A percentile compares a stretch with the other conserved stretches of the same genome.
These are phyloP conservation scores for Lathyrus aphaca DNA, from an alignment of 306 rosid genomes.

Conservation along the genomic window DNA sequence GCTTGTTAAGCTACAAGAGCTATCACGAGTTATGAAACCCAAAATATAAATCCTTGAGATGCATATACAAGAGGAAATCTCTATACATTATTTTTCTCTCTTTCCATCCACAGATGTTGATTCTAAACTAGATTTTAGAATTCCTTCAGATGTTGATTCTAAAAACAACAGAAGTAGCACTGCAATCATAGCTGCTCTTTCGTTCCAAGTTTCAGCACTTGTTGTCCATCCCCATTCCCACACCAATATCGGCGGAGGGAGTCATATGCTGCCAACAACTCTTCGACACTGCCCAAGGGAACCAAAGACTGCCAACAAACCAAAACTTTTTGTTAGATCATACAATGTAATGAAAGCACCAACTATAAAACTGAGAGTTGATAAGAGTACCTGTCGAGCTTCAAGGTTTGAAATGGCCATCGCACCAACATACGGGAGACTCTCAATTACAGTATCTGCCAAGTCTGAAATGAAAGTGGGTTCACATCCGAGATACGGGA, in stretches of 20 bases:
- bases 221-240: constrained; percentile 99
- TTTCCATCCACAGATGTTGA: constrained; percentile 40
- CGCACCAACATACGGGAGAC: constrained; percentile 97
- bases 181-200: constrained; percentile 98
- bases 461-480: constrained; percentile 91
- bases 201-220: constrained; percentile 99
- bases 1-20: constrained; percentile 13
- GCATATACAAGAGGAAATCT: constrained; percentile 34
- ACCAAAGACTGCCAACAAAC: constrained; percentile 75
- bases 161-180: constrained; percentile 86
- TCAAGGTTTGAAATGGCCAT: constrained; percentile 98
- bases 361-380: constrained; percentile 3
- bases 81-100: constrained; percentile 45
- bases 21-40: constrained; percentile 10
- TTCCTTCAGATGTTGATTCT: constrained; percentile 70
- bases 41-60: constrained; percentile 38
- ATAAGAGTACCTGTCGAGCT: constrained; percentile 86
- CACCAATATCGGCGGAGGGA: constrained; percentile 87
- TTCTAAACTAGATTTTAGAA: constrained; percentile 50
- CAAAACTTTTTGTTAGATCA: constrained; percentile 42
- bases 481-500: constrained; percentile 92
- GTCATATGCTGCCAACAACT: constrained; percentile 86
- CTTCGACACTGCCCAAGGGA: constrained; percentile 96
- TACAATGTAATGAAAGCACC: constrained; percentile 17
- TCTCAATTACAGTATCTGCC: constrained; percentile 98